A percentile compares a stretch with the other conserved stretches of the same genome.
Conservation (phyloP, 495 filamentous ascomycete genomes). For the Tuber calosporum region DNA sequence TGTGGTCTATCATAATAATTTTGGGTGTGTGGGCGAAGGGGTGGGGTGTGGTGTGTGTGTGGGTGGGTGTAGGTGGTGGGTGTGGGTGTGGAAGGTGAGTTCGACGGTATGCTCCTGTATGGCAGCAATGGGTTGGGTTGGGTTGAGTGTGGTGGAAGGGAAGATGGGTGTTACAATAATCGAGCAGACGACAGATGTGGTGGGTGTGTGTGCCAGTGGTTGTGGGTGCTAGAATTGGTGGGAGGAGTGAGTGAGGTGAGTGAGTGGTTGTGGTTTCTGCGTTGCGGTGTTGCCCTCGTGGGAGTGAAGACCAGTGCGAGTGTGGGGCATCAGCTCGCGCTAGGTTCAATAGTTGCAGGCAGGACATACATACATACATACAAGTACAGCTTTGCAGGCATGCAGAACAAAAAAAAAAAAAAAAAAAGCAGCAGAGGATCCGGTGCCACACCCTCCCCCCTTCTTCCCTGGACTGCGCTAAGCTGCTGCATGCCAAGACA, state of each 20-base stretch:
- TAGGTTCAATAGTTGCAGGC: slow-evolving; percentile 35
- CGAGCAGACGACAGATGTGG: not conserved
- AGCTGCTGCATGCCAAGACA: slow-evolving; percentile 36
- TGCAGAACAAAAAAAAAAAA: slow-evolving; percentile 32
- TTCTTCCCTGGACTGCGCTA: slow-evolving; percentile 38
- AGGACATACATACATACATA: slow-evolving; percentile 41
- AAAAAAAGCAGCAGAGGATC: slow-evolving; percentile 36
- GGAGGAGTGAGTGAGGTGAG: not conserved
- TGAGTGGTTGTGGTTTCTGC: slow-evolving; percentile 22
- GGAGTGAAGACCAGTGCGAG: slow-evolving; percentile 37
- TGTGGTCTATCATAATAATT: not conserved
- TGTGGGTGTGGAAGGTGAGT: not conserved
- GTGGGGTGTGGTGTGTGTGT: not conserved
- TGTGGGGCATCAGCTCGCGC: slow-evolving; percentile 38
- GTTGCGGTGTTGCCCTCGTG: slow-evolving; percentile 38
- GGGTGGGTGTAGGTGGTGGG: no score
- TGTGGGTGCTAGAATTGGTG: not conserved
- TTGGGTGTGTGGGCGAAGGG: not conserved
- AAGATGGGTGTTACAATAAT: slow-evolving; percentile 1
- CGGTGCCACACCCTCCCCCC: slow-evolving; percentile 37
- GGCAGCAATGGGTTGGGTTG: not conserved
- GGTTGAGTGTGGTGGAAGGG: not conserved
- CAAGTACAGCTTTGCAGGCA: slow-evolving; percentile 36
- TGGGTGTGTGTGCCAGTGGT: not conserved
- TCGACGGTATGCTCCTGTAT: not conserved